Conservation (phyloP, 2,329 filamentous ascomycete species). For the Phaeomoniella chlamydospora region DNA sequence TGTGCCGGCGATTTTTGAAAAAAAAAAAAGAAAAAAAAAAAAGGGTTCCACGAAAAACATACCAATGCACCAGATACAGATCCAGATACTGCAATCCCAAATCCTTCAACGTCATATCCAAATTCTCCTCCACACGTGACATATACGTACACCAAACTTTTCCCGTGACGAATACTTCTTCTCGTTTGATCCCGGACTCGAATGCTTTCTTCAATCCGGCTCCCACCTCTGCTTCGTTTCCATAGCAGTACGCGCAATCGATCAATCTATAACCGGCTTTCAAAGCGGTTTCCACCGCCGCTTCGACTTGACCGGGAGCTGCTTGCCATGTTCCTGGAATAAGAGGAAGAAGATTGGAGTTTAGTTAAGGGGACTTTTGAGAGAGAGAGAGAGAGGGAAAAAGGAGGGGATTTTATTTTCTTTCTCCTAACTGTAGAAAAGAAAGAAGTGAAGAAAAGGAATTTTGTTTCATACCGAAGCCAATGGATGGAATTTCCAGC, state of each 20-base stretch:
- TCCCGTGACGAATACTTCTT: slow-evolving; percentile 70
- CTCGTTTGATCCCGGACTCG: slow-evolving; percentile 53
- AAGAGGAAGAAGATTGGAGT: slow-evolving; percentile 4
- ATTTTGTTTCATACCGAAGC: slow-evolving; percentile 36
- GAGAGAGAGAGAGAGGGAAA: slow-evolving; percentile 3
- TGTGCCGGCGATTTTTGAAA: too few relatives aligned
- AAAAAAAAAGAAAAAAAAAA: too few relatives aligned
- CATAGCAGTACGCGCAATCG: slow-evolving; percentile 22
- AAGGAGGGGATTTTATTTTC: background rate
- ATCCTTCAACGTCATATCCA: slow-evolving; percentile 58
- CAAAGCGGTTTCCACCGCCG: slow-evolving; percentile 45
- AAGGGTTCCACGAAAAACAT: too few relatives aligned
- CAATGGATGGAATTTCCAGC: slow-evolving; percentile 46
- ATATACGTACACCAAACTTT: slow-evolving; percentile 72
- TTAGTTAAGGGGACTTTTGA: background rate
- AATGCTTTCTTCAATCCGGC: slow-evolving; percentile 62
- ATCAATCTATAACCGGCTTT: slow-evolving; percentile 25
- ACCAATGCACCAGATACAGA: slow-evolving; percentile 73
- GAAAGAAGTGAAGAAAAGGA: too few relatives aligned
- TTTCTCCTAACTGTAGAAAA: too few relatives aligned
- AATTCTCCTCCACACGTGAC: slow-evolving; percentile 43
- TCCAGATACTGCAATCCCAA: slow-evolving; percentile 72
- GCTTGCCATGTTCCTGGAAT: slow-evolving; percentile 50
- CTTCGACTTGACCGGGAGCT: slow-evolving; percentile 40
- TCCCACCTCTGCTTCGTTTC: slow-evolving; percentile 71